Base-by-base conservation (phyloP, 805 yeast species). In the Ogataea populi-albae region DNA sequence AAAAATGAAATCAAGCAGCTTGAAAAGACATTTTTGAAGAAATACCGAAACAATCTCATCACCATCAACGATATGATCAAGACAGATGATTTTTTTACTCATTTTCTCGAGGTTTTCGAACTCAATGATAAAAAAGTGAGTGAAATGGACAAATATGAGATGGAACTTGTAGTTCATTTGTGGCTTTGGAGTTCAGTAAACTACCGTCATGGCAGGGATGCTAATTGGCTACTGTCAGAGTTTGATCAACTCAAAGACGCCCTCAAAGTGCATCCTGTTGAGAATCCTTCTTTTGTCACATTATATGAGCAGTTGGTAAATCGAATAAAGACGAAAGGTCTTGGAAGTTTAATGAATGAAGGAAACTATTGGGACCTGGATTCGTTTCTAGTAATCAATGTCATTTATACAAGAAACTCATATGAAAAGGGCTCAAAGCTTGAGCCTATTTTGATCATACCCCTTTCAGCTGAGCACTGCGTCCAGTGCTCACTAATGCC, bases 1-100 rank as follows among this genome's bases (percentile, higher is more conserved):
- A 61, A 70, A 30, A 52, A 61, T 26, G 50, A 48, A 24, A 50
- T 74, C 40, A 75, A 74, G 46, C 50, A 49, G 14, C 34, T 49
- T 20, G 81, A 75, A 43, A 73, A 68, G 46, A 44, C 43, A 1
- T 39, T 70, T 19, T 52, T 75, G 30, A 56, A 57, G 11, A 52
- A 55, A 4, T 43, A 64, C 40, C 43, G 60, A 29, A 33, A 43
- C 6, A 19, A 35, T 6, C 32, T 59, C 14, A 47, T 50, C 12
- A 57, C 60, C 5, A 11, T 51, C 10, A 55, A 49, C 17, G 54
- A 54, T 34, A 47, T 57, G 1, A 6, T 39, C 11, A 52, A 48
- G 27, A 52, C 46, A 17, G 57, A 54, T 21, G 19, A 25, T 2
- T 30, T 24, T 12, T 40, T 51, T 26, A 23, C 15, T 2, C 26